Evolutionary conservation across 2,329 filamentous ascomycete species (phyloP).

Genomic region (Trichoderma sp.): DNA sequence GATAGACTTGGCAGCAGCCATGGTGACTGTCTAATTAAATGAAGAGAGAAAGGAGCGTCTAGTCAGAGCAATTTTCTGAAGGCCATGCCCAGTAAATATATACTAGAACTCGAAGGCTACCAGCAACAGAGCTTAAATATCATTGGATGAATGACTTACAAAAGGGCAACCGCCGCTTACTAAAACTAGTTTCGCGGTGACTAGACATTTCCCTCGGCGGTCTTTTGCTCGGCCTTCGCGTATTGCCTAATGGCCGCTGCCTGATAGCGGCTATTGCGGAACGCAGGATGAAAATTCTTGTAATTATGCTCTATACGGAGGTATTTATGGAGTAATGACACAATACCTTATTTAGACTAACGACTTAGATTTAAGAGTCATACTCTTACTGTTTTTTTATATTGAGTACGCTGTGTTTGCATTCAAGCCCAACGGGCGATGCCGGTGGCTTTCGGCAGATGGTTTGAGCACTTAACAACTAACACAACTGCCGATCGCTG

Average conservation of each 20-base stretch:
- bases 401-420: not conserved
- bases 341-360: not conserved
- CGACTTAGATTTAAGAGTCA: not conserved
- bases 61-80: not conserved
- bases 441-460: not conserved
- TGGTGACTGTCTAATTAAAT: not conserved
- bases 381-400: not conserved
- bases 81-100: not conserved
- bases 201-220: not conserved
- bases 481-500: not conserved
- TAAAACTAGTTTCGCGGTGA: not conserved
- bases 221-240: not conserved
- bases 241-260: not conserved
- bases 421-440: not conserved
- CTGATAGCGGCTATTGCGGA: not conserved
- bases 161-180: not conserved
- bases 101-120: not conserved
- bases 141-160: not conserved
- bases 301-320: not conserved
- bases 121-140: not conserved
- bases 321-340: not conserved
- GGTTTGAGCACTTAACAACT: not conserved
- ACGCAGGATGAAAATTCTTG: not conserved
- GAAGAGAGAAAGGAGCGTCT: not conserved
- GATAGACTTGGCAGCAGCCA: constrained; percentile 24